These are phyloP conservation scores for Corymbia maculata DNA, from an alignment of 345 rosid species.

Conservation along the genomic window DNA sequence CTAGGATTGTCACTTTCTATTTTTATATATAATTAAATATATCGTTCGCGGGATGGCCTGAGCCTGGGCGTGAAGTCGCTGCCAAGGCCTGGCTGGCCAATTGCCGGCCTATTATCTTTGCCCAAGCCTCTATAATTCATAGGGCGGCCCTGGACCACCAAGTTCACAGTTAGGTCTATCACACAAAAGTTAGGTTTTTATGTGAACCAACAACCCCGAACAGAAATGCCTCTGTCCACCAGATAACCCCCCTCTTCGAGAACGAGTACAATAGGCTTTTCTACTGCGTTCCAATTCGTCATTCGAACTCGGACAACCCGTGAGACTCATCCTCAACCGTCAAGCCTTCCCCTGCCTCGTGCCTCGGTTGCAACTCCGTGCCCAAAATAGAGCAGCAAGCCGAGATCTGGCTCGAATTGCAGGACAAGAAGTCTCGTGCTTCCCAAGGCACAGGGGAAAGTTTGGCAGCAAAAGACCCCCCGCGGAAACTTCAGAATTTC, in stretches of 20 bases:
- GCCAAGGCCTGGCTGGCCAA: neutral
- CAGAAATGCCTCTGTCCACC: neutral
- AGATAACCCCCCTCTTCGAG: too few species aligned
- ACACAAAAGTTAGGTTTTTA: neutral
- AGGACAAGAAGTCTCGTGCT: neutral
- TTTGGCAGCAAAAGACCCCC: neutral
- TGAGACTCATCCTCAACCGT: neutral
- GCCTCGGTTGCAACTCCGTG: neutral
- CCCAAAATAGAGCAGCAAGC: neutral
- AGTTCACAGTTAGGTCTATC: neutral
- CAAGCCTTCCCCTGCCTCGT: neutral
- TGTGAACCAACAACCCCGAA: neutral
- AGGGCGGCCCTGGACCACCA: neutral
- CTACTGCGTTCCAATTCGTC: neutral
- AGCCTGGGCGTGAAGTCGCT: neutral
- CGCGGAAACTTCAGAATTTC: neutral
- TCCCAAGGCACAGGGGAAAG: neutral
- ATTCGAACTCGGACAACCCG: neutral
- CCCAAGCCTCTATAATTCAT: neutral
- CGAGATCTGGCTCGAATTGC: neutral
- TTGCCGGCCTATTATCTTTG: neutral
- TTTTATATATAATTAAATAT: neutral
- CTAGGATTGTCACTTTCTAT: neutral
- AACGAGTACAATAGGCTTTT: too few species aligned
- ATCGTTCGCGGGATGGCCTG: neutral